Conservation (phyloP, 2,329 filamentous ascomycete genomes). For the Claviceps sp. region DNA sequence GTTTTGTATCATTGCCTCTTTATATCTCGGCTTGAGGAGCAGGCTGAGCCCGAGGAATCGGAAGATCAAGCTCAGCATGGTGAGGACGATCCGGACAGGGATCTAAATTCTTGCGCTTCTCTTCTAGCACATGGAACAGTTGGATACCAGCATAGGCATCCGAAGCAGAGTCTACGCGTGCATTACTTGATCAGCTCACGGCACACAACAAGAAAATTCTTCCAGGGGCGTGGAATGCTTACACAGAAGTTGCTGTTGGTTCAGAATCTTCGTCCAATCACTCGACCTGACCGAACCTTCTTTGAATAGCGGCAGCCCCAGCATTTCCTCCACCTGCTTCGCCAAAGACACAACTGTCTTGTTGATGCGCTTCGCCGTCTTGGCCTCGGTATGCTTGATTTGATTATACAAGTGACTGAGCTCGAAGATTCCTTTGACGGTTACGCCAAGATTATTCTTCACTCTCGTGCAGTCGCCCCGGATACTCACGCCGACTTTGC, state of each 20-base stretch:
- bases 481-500: constrained; percentile 68
- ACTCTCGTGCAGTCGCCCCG: constrained; percentile 58
- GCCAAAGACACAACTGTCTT: constrained; percentile 53
- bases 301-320: constrained; percentile 66
- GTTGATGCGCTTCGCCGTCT: constrained; percentile 45
- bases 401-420: constrained; percentile 71
- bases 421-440: constrained; percentile 59
- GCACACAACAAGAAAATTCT: constrained; percentile 5
- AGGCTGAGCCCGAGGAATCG: constrained; percentile 32
- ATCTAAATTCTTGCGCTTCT: constrained; percentile 48
- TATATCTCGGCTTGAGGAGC: not conserved
- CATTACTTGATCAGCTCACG: not conserved
- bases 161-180: constrained; percentile 52
- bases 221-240: constrained; percentile 22
- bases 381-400: constrained; percentile 47
- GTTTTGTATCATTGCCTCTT: too few relatives aligned
- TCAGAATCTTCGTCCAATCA: constrained; percentile 57
- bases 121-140: constrained; percentile 59
- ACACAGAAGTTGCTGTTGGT: constrained; percentile 54
- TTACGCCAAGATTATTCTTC: constrained; percentile 48
- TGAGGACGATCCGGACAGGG: constrained; percentile 60
- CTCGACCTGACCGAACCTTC: constrained; percentile 54
- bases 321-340: constrained; percentile 53
- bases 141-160: constrained; percentile 72
- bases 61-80: constrained; percentile 51